phyloP scores from a whole-genome alignment of 495 filamentous ascomycete genomes.

The Neurospora pannonica region DNA sequence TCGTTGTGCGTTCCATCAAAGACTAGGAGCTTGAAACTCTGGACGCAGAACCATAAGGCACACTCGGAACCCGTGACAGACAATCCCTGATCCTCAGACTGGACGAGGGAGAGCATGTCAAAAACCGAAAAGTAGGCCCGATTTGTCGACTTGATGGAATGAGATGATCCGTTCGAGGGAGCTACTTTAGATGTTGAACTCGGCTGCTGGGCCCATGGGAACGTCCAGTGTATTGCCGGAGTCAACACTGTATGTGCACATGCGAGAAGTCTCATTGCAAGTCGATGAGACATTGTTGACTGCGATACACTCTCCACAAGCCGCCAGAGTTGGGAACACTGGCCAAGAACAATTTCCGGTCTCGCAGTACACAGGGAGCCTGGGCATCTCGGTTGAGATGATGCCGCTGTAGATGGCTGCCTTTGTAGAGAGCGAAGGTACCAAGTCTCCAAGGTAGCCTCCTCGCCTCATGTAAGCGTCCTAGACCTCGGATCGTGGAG shows the following conservation, averaged over 20 bases:
- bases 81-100: constrained; percentile 5
- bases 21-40: constrained; percentile 18
- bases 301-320: constrained; percentile 21
- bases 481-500: constrained; percentile 23
- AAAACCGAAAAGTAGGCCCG: constrained; percentile 26
- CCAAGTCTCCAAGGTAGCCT: constrained; percentile 12
- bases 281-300: constrained; percentile 10
- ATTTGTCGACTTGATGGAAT: constrained; percentile 5
- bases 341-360: constrained; percentile 29
- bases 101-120: constrained; percentile 22
- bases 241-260: constrained; percentile 22
- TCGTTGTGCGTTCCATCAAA: constrained; percentile 17
- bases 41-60: constrained; percentile 29
- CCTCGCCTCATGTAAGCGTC: constrained; percentile 15
- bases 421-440: constrained; percentile 24
- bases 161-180: constrained; percentile 16
- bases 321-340: constrained; percentile 24
- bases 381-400: constrained; percentile 17
- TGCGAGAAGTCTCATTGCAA: constrained; percentile 14
- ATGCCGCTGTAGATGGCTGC: constrained; percentile 30
- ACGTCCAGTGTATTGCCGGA: constrained; percentile 18
- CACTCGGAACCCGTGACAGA: constrained; percentile 13
- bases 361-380: constrained; percentile 17
- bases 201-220: background rate
- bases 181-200: constrained; percentile 18